A percentile compares a stretch with the other conserved stretches of the same genome.
These are phyloP conservation scores for Ceratocystis cacaofunesta DNA, from an alignment of 2,329 filamentous ascomycete genomes.

Conservation along the genomic window DNA sequence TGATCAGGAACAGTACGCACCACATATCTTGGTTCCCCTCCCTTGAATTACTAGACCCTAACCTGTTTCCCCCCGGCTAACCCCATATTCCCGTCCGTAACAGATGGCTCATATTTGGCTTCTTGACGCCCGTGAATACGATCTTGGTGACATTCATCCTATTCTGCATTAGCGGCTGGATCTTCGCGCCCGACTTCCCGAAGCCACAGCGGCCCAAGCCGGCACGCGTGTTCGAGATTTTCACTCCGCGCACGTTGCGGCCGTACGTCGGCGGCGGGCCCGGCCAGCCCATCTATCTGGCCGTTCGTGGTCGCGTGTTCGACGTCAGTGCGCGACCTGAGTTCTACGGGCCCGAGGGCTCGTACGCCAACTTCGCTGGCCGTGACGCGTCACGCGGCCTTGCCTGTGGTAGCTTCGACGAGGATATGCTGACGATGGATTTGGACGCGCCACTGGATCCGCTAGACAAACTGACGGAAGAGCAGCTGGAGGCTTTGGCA, in stretches of 20 bases:
- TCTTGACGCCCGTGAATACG: conserved; percentile 49
- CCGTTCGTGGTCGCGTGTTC: conserved; percentile 82
- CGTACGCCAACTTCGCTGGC: conserved; percentile 92
- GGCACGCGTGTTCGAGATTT: conserved; percentile 48
- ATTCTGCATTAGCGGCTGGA: conserved; percentile 32
- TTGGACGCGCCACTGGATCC: conserved; percentile 69
- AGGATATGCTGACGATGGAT: conserved; percentile 88
- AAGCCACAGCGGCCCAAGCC: conserved; percentile 32
- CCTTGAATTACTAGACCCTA: not conserved
- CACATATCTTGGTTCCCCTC: conserved; percentile 6
- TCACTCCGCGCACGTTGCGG: conserved; percentile 67
- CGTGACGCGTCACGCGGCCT: conserved; percentile 78
- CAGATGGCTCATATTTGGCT: conserved; percentile 25
- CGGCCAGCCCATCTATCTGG: conserved; percentile 65
- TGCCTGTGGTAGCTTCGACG: conserved; percentile 83
- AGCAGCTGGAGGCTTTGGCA: conserved; percentile 67
- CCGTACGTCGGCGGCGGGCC: conserved; percentile 60
- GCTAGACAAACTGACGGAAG: conserved; percentile 53
- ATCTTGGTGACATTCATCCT: conserved; percentile 41
- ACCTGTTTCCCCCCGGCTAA: not conserved
- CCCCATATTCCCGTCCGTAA: not conserved
- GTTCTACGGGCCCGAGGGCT: conserved; percentile 91
- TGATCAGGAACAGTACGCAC: conserved; percentile 18
- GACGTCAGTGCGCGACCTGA: conserved; percentile 76
- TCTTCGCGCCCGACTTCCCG: conserved; percentile 26